Base-by-base conservation (phyloP, 805 yeast genomes). In the Sugiyamaella americana region DNA sequence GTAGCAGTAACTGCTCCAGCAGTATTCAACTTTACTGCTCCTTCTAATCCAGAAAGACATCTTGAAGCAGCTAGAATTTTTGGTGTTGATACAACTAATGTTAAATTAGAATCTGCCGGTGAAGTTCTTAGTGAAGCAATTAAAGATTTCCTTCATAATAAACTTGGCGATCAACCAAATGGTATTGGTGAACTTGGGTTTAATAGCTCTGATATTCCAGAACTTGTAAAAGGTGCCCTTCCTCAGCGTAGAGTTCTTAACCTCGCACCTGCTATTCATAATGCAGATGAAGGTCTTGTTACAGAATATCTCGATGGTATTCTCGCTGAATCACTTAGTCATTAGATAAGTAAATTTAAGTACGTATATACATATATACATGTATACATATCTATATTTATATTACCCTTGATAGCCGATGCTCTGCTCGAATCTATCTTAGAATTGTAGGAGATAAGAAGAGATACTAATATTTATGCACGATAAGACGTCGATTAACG, bases 1-100 rank as follows among this genome's bases (percentile, higher is more conserved):
- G 73, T 70, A 17, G 74, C 74, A 13, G 71, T 70, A 5, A 64
- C 73, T 5, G 62, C 73, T n/a, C 74, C 74, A 3, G 66, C 70
- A 24, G 74, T 70, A 16, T 67, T 67, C 59, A 52, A 57, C 40
- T 66, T 60, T 53, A 63, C 70, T 10, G 71, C 65, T 1, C 53
- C 71, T n/a, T 57, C 68, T 8, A 65, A 64, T 50, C 71, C 70
- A 3, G 65, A 63, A 29, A 60, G 71, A 8, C 71, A 67, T 48
- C 53, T 67, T 24, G 56, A 63, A 46, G 64, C 64, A 2, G 71
- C 71, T 17, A 57, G 55, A 32, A 52, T 62, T 6, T 63, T 67
- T 41, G 71, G 71, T 8, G 69, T 55, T 10, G 67, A 67, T 45
- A 57, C 59, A 41, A 20, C 61, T 37, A 63, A 64, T 38, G 69